phyloP scores from a whole-genome alignment of 169 alveolate species.

The Plasmodium vivax region DNA sequence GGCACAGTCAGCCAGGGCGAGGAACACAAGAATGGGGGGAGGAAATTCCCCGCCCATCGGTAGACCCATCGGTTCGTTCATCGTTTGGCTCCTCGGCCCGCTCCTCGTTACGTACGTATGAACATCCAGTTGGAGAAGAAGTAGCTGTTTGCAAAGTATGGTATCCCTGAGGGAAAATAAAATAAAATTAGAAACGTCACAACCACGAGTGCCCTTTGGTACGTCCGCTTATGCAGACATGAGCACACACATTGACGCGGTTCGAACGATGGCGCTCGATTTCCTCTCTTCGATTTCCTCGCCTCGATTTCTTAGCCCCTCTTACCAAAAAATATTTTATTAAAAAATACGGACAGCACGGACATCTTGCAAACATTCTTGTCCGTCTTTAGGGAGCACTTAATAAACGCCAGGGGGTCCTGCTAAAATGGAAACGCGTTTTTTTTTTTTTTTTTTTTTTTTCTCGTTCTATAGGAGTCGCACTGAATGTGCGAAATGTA shows the following conservation, averaged over 20 bases:
- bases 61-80: too few relatives aligned
- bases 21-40: background rate
- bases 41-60: background rate
- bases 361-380: constrained; percentile 62
- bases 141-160: constrained; percentile 65
- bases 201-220: background rate
- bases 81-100: background rate
- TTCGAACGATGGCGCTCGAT: background rate
- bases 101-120: constrained; percentile 14
- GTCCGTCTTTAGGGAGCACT: constrained; percentile 66
- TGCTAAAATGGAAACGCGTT: background rate
- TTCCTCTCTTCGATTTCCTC: too few relatives aligned
- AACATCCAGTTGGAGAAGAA: constrained; percentile 58
- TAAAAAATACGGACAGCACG: constrained; percentile 46
- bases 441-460: background rate
- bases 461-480: background rate
- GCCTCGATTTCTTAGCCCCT: background rate
- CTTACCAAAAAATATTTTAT: constrained; percentile 57
- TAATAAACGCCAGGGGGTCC: constrained; percentile 38
- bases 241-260: background rate
- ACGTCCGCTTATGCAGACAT: background rate
- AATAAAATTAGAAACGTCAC: constrained; percentile 5
- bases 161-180: constrained; percentile 11
- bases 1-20: background rate
- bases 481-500: background rate